These are phyloP conservation scores for Grigorovia jiainica DNA, from an alignment of 805 yeast genomes.

Conservation along the genomic window DNA sequence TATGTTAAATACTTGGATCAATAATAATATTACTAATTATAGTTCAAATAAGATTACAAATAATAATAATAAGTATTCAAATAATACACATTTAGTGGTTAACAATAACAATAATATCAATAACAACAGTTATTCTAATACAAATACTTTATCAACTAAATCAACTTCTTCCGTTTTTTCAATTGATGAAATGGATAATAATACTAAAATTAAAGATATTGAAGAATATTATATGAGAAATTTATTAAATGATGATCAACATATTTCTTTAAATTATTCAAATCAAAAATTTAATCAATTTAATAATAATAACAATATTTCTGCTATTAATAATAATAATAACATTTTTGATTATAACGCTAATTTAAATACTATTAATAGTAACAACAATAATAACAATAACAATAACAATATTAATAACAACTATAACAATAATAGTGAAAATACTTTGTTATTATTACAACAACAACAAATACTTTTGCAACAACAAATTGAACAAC, in stretches of 20 bases:
- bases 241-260: conserved; percentile 16
- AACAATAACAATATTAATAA: not conserved
- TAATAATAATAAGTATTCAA: not conserved
- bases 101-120: not conserved
- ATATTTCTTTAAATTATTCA: not conserved
- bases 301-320: conserved; percentile 2
- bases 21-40: no score
- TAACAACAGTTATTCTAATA: not conserved
- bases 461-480: not conserved
- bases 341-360: not conserved
- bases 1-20: not conserved
- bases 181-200: conserved; percentile 16
- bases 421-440: not conserved
- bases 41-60: not conserved
- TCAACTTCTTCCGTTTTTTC: conserved; percentile 18
- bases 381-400: not conserved
- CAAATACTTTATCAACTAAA: not conserved
- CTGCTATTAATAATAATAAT: not conserved
- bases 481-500: not conserved
- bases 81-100: no score
- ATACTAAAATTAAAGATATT: conserved; percentile 21
- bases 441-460: not conserved
- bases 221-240: conserved; percentile 28
- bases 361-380: not conserved
- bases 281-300: no score